Evolutionary conservation across 768 basidiomycete species (phyloP).

Genomic region (Albatrellus ellisii): DNA sequence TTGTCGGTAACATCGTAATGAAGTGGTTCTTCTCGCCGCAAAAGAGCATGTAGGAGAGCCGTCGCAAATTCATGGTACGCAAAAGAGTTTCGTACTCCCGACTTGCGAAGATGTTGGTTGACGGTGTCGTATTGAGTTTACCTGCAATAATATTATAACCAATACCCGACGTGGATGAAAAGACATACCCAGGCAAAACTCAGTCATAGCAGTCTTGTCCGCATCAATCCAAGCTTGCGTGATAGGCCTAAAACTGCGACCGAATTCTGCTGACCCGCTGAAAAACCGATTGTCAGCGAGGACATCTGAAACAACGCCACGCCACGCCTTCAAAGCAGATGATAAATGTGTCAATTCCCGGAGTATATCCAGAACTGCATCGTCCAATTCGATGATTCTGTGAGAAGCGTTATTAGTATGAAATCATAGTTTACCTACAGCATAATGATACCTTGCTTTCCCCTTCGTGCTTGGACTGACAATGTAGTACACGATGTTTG

Average conservation of each 20-base stretch:
- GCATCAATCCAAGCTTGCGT: constrained; percentile 70
- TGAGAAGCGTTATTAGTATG: constrained; percentile 7
- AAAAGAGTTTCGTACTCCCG: constrained; percentile 87
- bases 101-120: constrained; percentile 94
- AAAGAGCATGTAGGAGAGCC: constrained; percentile 79
- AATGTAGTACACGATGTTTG: constrained; percentile 75
- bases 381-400: constrained; percentile 72
- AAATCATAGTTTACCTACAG: neutral
- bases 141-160: constrained; percentile 33
- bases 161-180: constrained; percentile 6
- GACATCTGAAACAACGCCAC: constrained; percentile 62
- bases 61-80: constrained; percentile 74
- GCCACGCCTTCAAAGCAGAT: constrained; percentile 75
- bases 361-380: constrained; percentile 50
- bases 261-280: constrained; percentile 46
- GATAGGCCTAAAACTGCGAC: constrained; percentile 61
- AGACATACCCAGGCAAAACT: constrained; percentile 63
- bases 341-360: constrained; percentile 71
- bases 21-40: constrained; percentile 87
- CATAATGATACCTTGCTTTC: constrained; percentile 52
- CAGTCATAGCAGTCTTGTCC: constrained; percentile 78
- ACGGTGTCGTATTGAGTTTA: constrained; percentile 72
- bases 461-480: constrained; percentile 71
- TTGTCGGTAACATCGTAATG: constrained; percentile 75
- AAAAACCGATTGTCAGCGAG: constrained; percentile 84